Evolutionary conservation across 805 yeast species (phyloP), one percentile per base, ranked within the genome.

Genomic region (Candida gorgasii): DNA sequence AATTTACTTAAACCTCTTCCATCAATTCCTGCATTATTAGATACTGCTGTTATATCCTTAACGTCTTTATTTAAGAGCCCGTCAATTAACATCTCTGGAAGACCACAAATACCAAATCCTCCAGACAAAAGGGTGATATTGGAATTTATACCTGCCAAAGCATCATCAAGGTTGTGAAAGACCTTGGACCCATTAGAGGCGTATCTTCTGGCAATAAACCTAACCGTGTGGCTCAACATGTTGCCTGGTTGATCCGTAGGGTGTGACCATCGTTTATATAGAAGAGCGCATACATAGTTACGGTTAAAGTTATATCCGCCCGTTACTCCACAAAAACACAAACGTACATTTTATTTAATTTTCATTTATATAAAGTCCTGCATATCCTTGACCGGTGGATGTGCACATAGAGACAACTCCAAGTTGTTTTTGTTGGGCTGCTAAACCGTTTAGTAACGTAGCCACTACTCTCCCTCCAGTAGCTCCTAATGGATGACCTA

Each of bases 401-500:
- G 65, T 63, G 43, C 74, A 68, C 73, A 69, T 67, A 3, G 70
- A 65, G 4, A 68, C 54, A 22, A 68, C 59, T 13, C 73, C 73
- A 1, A 65, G 33, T 39, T 65, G 57, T 16, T 58, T 57, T 17
- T 55, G 60, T 30, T 50, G 53, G 5, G 58, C 52, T 16, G 47
- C 45, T 34, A 68, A 53, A 4, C 66, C 69, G 35, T 65, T 64
- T 26, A 67, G 34, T 33, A 69, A 54, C 2, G 72, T 69, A n/a
- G 68, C 54, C 12, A 62, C 50, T 14, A 62, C 51, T 42, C 75
- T 54, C 88, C 83, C 29, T 93, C 95, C 50, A 86, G 70, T 27
- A 50, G 88, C 84, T 29, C 95, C 95, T 50, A 86, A 71, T 27
- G 55, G 55, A 35, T 51, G 55, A 7, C 24, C 24, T 22, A 17